Conservation (phyloP, 2,329 filamentous ascomycete genomes). For the Amauroascus verrucosus region DNA sequence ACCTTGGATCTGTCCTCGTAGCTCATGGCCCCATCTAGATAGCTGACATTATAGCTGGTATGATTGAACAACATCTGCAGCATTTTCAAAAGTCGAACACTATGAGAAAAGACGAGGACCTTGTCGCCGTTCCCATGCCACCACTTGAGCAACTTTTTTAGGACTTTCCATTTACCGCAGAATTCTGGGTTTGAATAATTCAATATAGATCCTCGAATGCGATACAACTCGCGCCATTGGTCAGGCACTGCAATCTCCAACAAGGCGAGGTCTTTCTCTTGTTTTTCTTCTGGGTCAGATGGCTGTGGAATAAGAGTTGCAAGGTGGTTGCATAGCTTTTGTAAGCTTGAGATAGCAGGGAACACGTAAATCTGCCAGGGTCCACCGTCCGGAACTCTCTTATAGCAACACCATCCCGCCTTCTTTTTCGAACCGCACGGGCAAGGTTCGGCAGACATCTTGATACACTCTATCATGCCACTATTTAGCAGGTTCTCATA, state of each 20-base stretch:
- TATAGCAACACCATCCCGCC: conserved; percentile 71
- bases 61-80: conserved; percentile 75
- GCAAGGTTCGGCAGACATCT: conserved; percentile 57
- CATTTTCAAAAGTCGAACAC: conserved; percentile 72
- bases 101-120: conserved; percentile 90
- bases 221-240: conserved; percentile 63
- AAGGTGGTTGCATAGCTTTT: conserved; percentile 89
- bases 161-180: conserved; percentile 92
- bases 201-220: conserved; percentile 64
- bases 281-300: conserved; percentile 58
- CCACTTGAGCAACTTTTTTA: conserved; percentile 75
- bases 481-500: conserved; percentile 75
- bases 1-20: conserved; percentile 72
- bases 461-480: conserved; percentile 59
- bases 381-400: conserved; percentile 48
- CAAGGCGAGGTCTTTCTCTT: conserved; percentile 63
- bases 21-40: conserved; percentile 72
- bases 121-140: conserved; percentile 90
- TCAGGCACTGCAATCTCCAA: conserved; percentile 66
- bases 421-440: conserved; percentile 58
- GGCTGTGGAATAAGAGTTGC: conserved; percentile 67
- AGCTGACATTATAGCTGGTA: conserved; percentile 83
- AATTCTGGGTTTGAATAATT: conserved; percentile 79
- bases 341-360: conserved; percentile 67
- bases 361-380: conserved; percentile 73